Evolutionary conservation across 2,329 filamentous ascomycete genomes (phyloP), one percentile per base, ranked within the genome.

Genomic region (Diaporthe citriasiana): DNA sequence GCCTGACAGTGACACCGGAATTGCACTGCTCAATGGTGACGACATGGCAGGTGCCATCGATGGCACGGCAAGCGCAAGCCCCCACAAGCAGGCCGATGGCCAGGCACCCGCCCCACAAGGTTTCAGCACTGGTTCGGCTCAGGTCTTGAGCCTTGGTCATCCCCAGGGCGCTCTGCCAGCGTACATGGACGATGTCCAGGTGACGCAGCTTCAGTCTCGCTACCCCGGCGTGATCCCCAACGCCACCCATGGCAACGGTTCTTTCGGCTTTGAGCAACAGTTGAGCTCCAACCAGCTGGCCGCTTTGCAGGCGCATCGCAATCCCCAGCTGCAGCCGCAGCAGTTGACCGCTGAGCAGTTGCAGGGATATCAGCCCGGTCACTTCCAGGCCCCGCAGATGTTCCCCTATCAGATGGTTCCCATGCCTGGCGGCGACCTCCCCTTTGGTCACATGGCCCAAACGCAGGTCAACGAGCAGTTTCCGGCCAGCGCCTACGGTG

Each of bases 401-500:
- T 10, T 12, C 27, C 53, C 40, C 22, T 38, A 59, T 30, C 35
- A 30, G n/a, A 50, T 30, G 38, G 8, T 17, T 27, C 4, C 10
- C 17, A 40, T 60, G 40, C 10, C 30, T 27, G 57, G 45, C 27
- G 27, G n/a, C 19, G 6, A 35, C 50, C 38, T 53, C 9, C 50
- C 47, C 17, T 27, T 38, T 59, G 42, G 51, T 13, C 12, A 40
- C 59, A 27, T 56, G 40, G 6, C 19, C 19, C 63, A 45, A 15
- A 19, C 35, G 55, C 53, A 53, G 38, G 25, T 70, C 15, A 50
- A 40, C 27, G 65, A 73, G n/a, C 65, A 70, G 25, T 35, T 47
- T 19, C 66, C 65, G 33, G 55, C n/a, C 2, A n/a, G 30, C n/a
- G 13, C 13, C 15, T 68, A 40, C 19, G 13, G 30, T 17, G 47